Conservation (phyloP, 495 filamentous ascomycete genomes). For the Aspergillus carlsbadensis region DNA sequence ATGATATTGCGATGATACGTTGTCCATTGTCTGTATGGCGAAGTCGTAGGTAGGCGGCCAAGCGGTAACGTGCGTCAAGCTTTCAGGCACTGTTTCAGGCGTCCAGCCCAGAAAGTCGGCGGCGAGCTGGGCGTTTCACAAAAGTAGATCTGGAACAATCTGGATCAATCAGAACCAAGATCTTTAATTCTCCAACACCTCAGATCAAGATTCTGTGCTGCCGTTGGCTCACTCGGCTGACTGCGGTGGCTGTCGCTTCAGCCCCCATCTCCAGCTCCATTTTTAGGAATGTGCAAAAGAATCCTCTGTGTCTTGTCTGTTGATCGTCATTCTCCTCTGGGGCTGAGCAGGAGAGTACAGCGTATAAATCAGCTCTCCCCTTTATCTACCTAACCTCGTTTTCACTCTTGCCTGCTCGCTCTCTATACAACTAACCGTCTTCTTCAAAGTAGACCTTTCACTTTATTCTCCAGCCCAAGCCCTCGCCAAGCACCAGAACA, state of each 20-base stretch:
- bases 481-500: too few species aligned
- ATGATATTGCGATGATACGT: too few species aligned
- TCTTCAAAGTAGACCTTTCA: too few species aligned
- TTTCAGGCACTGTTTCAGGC: constrained; percentile 1
- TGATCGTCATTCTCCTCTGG: not conserved
- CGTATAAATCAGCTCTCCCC: not conserved
- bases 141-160: not conserved
- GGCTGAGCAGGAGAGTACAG: too few species aligned
- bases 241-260: too few species aligned
- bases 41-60: not conserved
- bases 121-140: too few species aligned
- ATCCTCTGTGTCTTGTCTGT: not conserved
- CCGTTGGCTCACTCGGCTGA: not conserved
- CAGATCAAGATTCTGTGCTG: not conserved
- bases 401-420: not conserved
- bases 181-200: too few species aligned
- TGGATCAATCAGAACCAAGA: not conserved
- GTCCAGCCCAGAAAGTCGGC: not conserved
- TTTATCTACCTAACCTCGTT: too few species aligned
- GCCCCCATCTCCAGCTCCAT: not conserved
- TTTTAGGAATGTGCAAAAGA: not conserved
- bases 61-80: not conserved
- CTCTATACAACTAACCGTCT: not conserved
- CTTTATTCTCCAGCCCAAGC: not conserved
- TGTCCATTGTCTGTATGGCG: not conserved